A percentile compares a stretch with the other conserved stretches of the same genome.
Conservation (phyloP, 768 basidiomycete species). For the Termitomyces sp. region DNA sequence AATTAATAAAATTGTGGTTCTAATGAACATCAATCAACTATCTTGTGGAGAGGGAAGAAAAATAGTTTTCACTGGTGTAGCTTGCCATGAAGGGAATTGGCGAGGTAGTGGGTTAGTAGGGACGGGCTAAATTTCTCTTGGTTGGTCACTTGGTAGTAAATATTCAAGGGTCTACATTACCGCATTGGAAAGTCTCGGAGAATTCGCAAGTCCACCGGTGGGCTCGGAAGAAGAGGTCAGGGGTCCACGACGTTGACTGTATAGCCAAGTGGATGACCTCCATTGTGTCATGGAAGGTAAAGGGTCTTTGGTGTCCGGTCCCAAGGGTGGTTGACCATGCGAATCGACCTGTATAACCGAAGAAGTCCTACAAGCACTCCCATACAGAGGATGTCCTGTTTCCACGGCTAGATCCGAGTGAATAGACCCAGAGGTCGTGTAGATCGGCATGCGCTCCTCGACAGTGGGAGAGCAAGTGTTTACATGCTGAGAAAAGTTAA, state of each 20-base stretch:
- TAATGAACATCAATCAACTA: background rate
- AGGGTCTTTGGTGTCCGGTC: background rate
- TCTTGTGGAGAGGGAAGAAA: too few relatives aligned
- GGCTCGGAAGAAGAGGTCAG: background rate
- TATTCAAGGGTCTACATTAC: background rate
- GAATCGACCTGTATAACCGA: background rate
- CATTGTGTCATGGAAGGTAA: background rate
- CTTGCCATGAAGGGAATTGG: background rate
- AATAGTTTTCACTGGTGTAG: background rate
- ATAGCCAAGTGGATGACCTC: background rate
- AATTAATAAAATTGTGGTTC: conserved; percentile 1
- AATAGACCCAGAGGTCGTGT: background rate
- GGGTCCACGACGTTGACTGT: background rate
- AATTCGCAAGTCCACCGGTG: background rate
- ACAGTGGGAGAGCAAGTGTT: background rate
- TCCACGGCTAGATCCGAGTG: background rate
- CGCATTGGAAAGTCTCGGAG: background rate
- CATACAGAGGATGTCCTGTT: background rate
- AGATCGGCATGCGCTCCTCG: background rate
- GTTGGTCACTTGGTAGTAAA: background rate
- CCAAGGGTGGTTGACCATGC: background rate
- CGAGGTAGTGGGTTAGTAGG: background rate
- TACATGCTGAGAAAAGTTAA: background rate
- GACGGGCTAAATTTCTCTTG: background rate
- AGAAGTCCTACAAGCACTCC: background rate